Evolutionary conservation across 805 yeast genomes (phyloP), one percentile per base, ranked within the genome.

Genomic region (Candida michaelii): DNA sequence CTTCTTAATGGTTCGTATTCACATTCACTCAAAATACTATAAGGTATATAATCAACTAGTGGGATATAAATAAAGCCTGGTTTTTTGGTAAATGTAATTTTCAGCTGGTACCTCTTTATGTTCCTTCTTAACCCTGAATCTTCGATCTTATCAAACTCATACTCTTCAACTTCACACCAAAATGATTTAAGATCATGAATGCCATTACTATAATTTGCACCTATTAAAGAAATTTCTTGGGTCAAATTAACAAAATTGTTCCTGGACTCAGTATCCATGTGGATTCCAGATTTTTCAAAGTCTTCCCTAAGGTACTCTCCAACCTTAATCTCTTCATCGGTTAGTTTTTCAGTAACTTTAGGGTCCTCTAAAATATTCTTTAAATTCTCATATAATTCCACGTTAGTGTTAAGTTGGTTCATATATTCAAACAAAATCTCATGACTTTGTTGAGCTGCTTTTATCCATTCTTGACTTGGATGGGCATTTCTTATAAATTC

Each of bases 401-500:
- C 85, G 42, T 88, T 83, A 2, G 98, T 90, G 61, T 93, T 93
- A 34, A 93, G 69, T 40, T 84, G 76, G 62, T 89, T 93, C 99
- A 93, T 93, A 62, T 83, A 90, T 56, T 89, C 95, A 62, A 84
- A 91, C 85, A 91, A 79, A 49, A 80, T 71, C 52, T 88, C 95
- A 58, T 91, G 97, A 27, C 93, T 85, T 33, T 77, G 74, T 56
- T 91, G 96, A 1, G 99, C 96, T 1, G 89, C 90, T 30, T 72
- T 73, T 9, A 85, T 73, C 74, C 87, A 89, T 13, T 69, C 62
- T 38, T 69, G 69, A 49, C 82, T 77, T 1, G 98, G 97, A 58
- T 91, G 98, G 1, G 84, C 82, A 17, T 89, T 89, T 36, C 98
- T 70, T 21, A 93, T 80, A 65, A 91, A 91, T 53, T 90, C 98